Evolutionary conservation across 257 asterid species (phyloP).

Genomic region (Craterostigma plantagineum): DNA sequence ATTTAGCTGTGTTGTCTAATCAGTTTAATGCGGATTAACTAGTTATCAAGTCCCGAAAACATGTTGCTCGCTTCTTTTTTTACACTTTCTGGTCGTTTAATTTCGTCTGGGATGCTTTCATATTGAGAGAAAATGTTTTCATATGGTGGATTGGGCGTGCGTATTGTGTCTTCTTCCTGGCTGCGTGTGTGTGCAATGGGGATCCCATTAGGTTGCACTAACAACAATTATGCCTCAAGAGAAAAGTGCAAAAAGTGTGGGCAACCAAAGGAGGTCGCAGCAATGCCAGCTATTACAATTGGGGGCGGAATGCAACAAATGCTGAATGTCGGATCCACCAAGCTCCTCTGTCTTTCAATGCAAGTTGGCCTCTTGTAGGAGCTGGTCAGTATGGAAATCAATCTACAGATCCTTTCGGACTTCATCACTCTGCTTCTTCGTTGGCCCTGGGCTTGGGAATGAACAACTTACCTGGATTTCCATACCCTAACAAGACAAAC

Average conservation of each 20-base stretch:
- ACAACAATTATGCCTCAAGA: conserved; percentile 97
- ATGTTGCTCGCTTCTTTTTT: background rate
- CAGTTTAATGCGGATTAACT: too few species aligned
- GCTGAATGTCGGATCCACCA: conserved; percentile 32
- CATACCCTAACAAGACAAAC: conserved; percentile 24
- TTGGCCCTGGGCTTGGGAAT: conserved; percentile 31
- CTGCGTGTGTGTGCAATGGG: conserved; percentile 74
- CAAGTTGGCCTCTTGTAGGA: conserved; percentile 47
- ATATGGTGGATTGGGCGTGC: conserved; percentile 80
- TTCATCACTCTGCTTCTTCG: conserved; percentile 32
- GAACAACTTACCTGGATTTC: conserved; percentile 24
- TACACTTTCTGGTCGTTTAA: conserved; percentile 6
- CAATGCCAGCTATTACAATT: conserved; percentile 85
- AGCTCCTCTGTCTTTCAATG: conserved; percentile 38
- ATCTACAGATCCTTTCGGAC: conserved; percentile 26
- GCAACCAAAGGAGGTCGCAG: conserved; percentile 85
- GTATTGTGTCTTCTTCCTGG: conserved; percentile 61
- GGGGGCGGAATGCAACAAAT: conserved; percentile 53
- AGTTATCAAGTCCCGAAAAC: too few species aligned
- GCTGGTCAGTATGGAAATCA: conserved; percentile 28
- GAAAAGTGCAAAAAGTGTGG: conserved; percentile 97
- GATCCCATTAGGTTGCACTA: conserved; percentile 79
- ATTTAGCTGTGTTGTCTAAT: too few species aligned
- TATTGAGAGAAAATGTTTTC: conserved; percentile 35
- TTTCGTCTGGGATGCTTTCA: conserved; percentile 44